Conservation (phyloP, 2,329 filamentous ascomycete genomes). For the Stemphylium beticola region DNA sequence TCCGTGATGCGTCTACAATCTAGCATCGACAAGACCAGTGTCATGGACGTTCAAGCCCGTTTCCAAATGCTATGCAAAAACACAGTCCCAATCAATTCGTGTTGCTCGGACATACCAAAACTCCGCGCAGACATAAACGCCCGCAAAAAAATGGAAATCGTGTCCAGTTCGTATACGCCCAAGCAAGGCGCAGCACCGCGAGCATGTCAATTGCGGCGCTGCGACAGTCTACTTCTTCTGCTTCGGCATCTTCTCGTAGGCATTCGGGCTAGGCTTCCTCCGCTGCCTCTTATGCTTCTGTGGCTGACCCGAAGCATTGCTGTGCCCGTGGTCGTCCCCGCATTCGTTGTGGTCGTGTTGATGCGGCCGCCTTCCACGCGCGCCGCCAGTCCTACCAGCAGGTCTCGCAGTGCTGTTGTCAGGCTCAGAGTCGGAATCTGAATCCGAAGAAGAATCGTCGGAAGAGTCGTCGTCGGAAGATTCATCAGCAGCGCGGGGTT, state of each 20-base stretch:
- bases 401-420: conserved; percentile 58
- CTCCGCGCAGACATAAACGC: conserved; percentile 14
- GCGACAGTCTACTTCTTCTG: conserved; percentile 39
- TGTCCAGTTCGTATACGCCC: conserved; percentile 15
- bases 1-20: conserved; percentile 29
- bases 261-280: conserved; percentile 74
- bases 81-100: conserved; percentile 7
- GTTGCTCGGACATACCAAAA: conserved; percentile 10
- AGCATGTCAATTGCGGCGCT: conserved; percentile 3
- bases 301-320: conserved; percentile 49
- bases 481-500: conserved; percentile 71
- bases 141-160: conserved; percentile 10
- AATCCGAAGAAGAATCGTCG: conserved; percentile 61
- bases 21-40: conserved; percentile 20
- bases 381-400: conserved; percentile 34
- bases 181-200: conserved; percentile 1
- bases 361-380: conserved; percentile 34
- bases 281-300: conserved; percentile 50
- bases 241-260: conserved; percentile 78
- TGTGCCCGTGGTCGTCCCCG: conserved; percentile 49
- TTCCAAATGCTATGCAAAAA: conserved; percentile 23
- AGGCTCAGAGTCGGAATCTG: conserved; percentile 60
- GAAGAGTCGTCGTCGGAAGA: conserved; percentile 73
- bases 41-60: conserved; percentile 4
- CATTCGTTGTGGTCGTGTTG: conserved; percentile 41